A percentile compares a stretch with the other conserved stretches of the same genome.
Conservation (phyloP, 768 basidiomycete species). For the Boletus reticuloceps region DNA sequence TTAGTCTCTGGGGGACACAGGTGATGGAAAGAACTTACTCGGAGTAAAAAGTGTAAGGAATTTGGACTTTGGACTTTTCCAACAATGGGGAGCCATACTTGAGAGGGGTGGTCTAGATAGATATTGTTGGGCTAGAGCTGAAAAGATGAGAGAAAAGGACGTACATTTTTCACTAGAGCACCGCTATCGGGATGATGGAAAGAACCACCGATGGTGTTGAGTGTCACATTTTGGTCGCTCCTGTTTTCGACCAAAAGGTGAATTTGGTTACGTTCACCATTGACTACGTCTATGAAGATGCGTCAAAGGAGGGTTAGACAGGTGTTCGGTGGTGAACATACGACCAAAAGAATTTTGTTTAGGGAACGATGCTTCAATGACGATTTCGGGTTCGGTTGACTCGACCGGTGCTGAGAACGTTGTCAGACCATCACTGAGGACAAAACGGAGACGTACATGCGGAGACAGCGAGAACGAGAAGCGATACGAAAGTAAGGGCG, state of each 20-base stretch:
- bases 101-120: conserved; percentile 53
- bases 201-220: conserved; percentile 63
- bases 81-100: conserved; percentile 52
- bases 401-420: conserved; percentile 26
- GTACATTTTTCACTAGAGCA: conserved; percentile 70
- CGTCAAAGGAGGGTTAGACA: conserved; percentile 10
- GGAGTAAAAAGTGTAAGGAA: conserved; percentile 77
- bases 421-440: conserved; percentile 4
- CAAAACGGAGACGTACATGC: conserved; percentile 20
- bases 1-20: background rate
- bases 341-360: conserved; percentile 76
- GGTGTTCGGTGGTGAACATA: conserved; percentile 36
- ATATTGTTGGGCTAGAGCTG: background rate
- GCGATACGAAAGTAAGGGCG: conserved; percentile 24
- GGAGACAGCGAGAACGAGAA: conserved; percentile 32
- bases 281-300: conserved; percentile 65
- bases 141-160: conserved; percentile 14
- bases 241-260: conserved; percentile 70
- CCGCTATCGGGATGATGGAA: conserved; percentile 64
- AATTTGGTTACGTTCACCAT: conserved; percentile 76
- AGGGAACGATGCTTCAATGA: conserved; percentile 55
- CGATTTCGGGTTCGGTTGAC: conserved; percentile 51
- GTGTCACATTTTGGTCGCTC: conserved; percentile 67
- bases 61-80: conserved; percentile 54
- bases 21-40: conserved; percentile 52